Percentiles rank a stretch among this genome's conserved stretches.
These are phyloP conservation scores for Medicago lupulina DNA, from an alignment of 306 rosid genomes.

Conservation along the genomic window DNA sequence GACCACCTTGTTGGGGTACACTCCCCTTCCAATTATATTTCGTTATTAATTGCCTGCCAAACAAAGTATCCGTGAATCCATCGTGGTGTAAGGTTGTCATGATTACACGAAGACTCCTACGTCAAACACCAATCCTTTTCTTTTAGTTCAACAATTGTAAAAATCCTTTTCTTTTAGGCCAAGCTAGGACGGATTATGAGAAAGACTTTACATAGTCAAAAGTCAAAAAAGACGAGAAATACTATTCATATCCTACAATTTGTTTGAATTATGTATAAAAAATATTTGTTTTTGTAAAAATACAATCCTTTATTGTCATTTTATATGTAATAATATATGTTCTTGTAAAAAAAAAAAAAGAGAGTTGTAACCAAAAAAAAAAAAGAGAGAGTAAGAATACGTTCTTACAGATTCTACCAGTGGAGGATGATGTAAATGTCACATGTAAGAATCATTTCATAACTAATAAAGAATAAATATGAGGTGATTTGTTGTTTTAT, in stretches of 20 bases:
- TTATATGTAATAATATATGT: neutral
- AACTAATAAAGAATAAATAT: neutral
- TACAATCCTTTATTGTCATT: neutral
- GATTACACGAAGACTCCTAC: constrained; percentile 1
- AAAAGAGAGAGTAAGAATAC: neutral
- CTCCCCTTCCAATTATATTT: neutral
- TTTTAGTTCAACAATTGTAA: neutral
- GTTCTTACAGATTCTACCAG: neutral
- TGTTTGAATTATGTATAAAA: no score
- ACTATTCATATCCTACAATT: neutral
- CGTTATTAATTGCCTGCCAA: neutral
- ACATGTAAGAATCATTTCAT: neutral
- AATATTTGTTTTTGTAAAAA: neutral
- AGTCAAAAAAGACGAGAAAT: neutral
- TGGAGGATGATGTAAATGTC: neutral
- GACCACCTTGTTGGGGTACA: no score
- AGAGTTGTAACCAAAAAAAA: no score
- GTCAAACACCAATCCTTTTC: neutral
- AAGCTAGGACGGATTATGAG: neutral
- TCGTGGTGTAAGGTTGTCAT: neutral
- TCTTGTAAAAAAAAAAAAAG: no score
- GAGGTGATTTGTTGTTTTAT: neutral
- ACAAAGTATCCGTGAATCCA: neutral
- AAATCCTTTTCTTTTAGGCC: constrained; percentile 1
- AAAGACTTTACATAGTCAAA: neutral